Conservation (phyloP, 2,329 filamentous ascomycete genomes). For the Torrubiellomyces zombiae region DNA sequence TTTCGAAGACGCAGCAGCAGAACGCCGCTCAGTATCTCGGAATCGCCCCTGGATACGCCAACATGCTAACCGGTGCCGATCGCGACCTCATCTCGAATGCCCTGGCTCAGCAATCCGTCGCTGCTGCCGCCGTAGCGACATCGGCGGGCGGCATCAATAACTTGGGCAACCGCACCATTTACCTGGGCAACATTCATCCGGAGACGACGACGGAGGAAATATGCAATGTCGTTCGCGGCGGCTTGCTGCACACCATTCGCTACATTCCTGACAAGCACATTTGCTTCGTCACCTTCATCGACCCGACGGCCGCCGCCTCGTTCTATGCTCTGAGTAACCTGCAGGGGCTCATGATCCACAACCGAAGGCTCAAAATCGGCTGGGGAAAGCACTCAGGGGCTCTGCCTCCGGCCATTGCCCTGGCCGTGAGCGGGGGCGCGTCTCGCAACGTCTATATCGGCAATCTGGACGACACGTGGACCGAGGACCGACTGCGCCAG, state of each 20-base stretch:
- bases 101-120: constrained; percentile 91
- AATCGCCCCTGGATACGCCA: constrained; percentile 89
- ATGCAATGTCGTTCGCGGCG: constrained; percentile 94
- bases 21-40: constrained; percentile 96
- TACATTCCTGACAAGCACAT: constrained; percentile 99
- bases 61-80: constrained; percentile 90
- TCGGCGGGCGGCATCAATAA: constrained; percentile 96
- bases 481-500: constrained; percentile 83
- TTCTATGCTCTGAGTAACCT: constrained; percentile 97
- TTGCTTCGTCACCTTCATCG: constrained; percentile 98
- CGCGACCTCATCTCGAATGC: constrained; percentile 93
- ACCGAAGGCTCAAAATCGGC: constrained; percentile 90
- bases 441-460: constrained; percentile 98
- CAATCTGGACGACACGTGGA: constrained; percentile 94
- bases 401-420: constrained; percentile 82
- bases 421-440: constrained; percentile 89
- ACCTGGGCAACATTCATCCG: constrained; percentile 95
- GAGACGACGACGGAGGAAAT: constrained; percentile 99
- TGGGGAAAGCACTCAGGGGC: constrained; percentile 99
- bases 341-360: constrained; percentile 98
- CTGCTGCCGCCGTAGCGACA: constrained; percentile 88
- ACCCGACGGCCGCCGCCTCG: constrained; percentile 89
- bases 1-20: constrained; percentile 98
- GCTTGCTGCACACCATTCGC: constrained; percentile 90
- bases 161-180: constrained; percentile 91